Percentiles rank a stretch among this genome's conserved stretches.
These are phyloP conservation scores for Oldenlandia corymbosa DNA, from an alignment of 257 asterid genomes.

Conservation along the genomic window DNA sequence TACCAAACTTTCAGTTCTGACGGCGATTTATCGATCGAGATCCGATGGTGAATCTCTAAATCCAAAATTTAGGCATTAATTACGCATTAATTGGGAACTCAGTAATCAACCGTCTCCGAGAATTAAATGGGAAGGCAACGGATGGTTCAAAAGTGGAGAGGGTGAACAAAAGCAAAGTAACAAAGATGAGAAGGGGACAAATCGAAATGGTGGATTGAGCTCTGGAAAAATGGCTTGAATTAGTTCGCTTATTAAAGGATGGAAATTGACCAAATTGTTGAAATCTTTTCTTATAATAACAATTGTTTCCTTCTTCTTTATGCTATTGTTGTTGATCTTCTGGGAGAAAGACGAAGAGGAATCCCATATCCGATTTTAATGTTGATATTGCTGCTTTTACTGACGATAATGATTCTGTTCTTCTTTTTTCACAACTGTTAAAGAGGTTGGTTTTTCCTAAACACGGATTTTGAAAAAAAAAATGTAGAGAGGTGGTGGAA, in stretches of 20 bases:
- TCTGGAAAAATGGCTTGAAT: slow-evolving; percentile 22
- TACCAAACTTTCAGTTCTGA: too few species aligned
- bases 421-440: too few species aligned
- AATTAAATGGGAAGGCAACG: slow-evolving; percentile 14
- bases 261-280: neutral
- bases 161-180: slow-evolving; percentile 36
- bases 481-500: too few species aligned
- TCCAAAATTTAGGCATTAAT: too few species aligned
- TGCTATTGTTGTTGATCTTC: slow-evolving; percentile 24
- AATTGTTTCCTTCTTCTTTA: neutral
- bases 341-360: slow-evolving; percentile 30
- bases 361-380: slow-evolving; percentile 32
- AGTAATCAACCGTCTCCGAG: slow-evolving; percentile 33
- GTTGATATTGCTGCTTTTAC: slow-evolving; percentile 2
- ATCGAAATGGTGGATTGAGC: slow-evolving; percentile 42
- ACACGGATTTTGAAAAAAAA: too few species aligned
- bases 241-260: slow-evolving; percentile 21
- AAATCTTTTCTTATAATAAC: too few species aligned
- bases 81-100: too few species aligned
- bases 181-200: slow-evolving; percentile 29
- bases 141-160: slow-evolving; percentile 41
- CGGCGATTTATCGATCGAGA: too few species aligned
- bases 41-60: too few species aligned
- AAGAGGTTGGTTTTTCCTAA: too few species aligned
- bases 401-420: too few species aligned